These are phyloP conservation scores for Trichoderma erinaceum DNA, from an alignment of 495 filamentous ascomycete species.

Conservation along the genomic window DNA sequence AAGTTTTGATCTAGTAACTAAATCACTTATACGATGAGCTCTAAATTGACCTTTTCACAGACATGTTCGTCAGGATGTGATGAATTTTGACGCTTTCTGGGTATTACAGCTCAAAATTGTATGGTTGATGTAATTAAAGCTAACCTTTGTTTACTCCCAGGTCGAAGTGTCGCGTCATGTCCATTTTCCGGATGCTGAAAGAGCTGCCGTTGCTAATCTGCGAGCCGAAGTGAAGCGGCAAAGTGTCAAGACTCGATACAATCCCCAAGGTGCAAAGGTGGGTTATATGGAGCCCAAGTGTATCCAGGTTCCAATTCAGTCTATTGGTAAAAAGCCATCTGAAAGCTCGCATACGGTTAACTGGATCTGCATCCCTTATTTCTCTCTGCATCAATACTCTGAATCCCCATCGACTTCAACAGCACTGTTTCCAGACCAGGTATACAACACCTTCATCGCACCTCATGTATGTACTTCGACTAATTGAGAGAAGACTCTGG, in stretches of 20 bases:
- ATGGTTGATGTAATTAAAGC: background rate
- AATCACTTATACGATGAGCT: background rate
- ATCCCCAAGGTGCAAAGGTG: conserved; percentile 20
- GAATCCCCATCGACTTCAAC: conserved; percentile 18
- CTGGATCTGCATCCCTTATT: conserved; percentile 31
- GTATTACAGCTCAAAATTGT: conserved; percentile 13
- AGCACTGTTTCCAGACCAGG: conserved; percentile 24
- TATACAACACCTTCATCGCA: no score
- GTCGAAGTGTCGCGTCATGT: conserved; percentile 21
- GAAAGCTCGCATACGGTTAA: conserved; percentile 17
- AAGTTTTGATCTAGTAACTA: conserved; percentile 5
- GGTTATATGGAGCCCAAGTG: conserved; percentile 24
- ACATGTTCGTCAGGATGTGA: conserved; percentile 25
- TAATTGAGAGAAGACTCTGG: conserved; percentile 18
- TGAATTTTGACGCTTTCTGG: conserved; percentile 27
- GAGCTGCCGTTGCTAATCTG: conserved; percentile 23
- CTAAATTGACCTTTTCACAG: conserved; percentile 14
- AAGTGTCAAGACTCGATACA: conserved; percentile 23
- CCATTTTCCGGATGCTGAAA: conserved; percentile 23
- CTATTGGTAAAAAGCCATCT: conserved; percentile 18
- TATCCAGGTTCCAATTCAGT: conserved; percentile 20
- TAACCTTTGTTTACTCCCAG: conserved; percentile 15
- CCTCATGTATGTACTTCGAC: no score
- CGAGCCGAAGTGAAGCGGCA: conserved; percentile 22
- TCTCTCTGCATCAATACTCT: conserved; percentile 28